Conservation (phyloP, 768 basidiomycete species). For the Trametes maxima region DNA sequence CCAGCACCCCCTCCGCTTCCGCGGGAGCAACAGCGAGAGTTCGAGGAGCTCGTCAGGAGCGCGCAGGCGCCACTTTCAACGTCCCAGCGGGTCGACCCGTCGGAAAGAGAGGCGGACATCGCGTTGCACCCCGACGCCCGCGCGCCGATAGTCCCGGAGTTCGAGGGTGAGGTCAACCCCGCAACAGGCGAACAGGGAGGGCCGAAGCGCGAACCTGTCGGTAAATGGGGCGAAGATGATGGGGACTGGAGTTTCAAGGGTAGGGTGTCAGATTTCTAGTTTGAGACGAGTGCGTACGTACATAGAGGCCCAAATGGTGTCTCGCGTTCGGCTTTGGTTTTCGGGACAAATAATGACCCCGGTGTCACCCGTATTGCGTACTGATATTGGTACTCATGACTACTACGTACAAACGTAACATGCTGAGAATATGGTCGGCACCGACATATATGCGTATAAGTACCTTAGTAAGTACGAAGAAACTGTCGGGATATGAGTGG, state of each 20-base stretch:
- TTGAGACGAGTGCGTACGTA: neutral
- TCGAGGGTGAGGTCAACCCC: conserved; percentile 82
- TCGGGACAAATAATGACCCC: neutral
- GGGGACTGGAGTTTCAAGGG: conserved; percentile 94
- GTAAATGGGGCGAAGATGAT: conserved; percentile 52
- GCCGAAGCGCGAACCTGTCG: conserved; percentile 83
- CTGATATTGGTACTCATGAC: neutral
- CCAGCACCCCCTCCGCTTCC: conserved; percentile 81
- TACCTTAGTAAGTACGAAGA: too few species aligned
- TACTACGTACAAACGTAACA: too few species aligned
- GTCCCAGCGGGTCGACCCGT: conserved; percentile 20
- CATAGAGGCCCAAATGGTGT: neutral
- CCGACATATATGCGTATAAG: too few species aligned
- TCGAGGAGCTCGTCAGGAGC: conserved; percentile 77
- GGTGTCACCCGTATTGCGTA: neutral
- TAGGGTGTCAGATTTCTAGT: conserved; percentile 81
- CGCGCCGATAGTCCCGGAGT: conserved; percentile 59
- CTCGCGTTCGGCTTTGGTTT: neutral
- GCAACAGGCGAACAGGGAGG: conserved; percentile 84
- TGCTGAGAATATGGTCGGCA: too few species aligned
- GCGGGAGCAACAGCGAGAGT: conserved; percentile 76
- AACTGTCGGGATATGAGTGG: neutral
- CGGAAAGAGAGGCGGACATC: conserved; percentile 41
- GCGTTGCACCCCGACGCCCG: conserved; percentile 73
- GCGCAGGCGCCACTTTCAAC: conserved; percentile 49